A percentile compares a stretch with the other conserved stretches of the same genome.
Conservation (phyloP, 1,284 basidiomycete species). For the Tylopilus sp. region DNA sequence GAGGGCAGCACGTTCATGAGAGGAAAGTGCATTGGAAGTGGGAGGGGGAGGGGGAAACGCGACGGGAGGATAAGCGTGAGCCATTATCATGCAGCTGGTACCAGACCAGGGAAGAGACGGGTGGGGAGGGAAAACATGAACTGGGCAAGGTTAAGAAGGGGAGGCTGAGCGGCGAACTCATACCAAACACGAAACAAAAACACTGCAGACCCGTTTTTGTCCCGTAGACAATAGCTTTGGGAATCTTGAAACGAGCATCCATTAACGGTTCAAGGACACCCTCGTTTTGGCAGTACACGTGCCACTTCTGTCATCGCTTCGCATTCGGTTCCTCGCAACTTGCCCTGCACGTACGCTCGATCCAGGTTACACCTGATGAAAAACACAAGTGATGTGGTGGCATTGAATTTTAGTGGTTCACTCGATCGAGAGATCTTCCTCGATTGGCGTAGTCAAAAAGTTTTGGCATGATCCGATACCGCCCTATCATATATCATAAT, state of each 20-base stretch:
- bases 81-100: constrained; percentile 19
- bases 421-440: too few relatives aligned
- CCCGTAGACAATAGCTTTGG: not conserved
- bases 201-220: not conserved
- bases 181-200: not conserved
- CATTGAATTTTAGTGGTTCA: too few relatives aligned
- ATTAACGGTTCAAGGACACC: not conserved
- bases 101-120: constrained; percentile 30
- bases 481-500: too few relatives aligned
- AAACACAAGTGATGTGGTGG: too few relatives aligned
- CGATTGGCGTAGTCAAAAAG: too few relatives aligned
- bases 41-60: constrained; percentile 66
- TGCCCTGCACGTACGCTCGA: too few relatives aligned
- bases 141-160: not conserved
- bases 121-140: not conserved
- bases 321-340: too few relatives aligned
- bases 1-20: constrained; percentile 65
- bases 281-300: not conserved
- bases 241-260: not conserved
- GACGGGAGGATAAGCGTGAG: constrained; percentile 20
- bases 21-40: constrained; percentile 67
- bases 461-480: too few relatives aligned
- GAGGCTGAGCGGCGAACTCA: not conserved
- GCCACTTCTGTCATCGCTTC: too few relatives aligned
- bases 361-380: too few relatives aligned